Evolutionary conservation across 169 alveolate genomes (phyloP).

Genomic region (Plasmodium vinckei): DNA sequence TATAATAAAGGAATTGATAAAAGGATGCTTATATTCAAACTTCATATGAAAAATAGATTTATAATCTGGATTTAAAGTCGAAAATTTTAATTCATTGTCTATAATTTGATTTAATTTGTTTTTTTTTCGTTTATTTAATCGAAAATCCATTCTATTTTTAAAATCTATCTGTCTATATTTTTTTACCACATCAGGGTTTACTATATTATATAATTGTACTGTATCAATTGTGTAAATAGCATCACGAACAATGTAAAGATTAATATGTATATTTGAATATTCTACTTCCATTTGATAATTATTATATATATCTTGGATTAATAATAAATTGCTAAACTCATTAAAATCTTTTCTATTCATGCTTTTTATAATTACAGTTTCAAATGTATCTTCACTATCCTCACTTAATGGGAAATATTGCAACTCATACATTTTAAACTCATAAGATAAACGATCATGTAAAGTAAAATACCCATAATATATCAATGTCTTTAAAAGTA

Average conservation of each 20-base stretch:
- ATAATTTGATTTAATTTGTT: too few relatives aligned
- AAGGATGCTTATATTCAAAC: constrained; percentile 9
- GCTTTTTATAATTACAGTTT: constrained; percentile 24
- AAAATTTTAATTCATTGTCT: too few relatives aligned
- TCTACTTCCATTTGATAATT: constrained; percentile 13
- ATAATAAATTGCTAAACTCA: constrained; percentile 45
- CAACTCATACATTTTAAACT: constrained; percentile 54
- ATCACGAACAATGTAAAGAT: constrained; percentile 22
- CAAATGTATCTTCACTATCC: constrained; percentile 47
- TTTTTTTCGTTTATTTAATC: constrained; percentile 19
- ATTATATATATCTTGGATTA: constrained; percentile 48
- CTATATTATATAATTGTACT: not conserved
- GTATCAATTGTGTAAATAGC: constrained; percentile 3
- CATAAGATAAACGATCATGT: constrained; percentile 61
- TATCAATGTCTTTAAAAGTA: constrained; percentile 27
- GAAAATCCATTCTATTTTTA: constrained; percentile 21
- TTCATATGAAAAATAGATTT: not conserved
- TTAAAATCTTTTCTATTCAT: constrained; percentile 24
- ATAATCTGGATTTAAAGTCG: constrained; percentile 1
- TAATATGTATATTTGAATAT: constrained; percentile 21
- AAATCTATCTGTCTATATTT: constrained; percentile 4
- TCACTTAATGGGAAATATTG: constrained; percentile 40
- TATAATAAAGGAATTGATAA: constrained; percentile 17
- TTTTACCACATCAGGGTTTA: not conserved
- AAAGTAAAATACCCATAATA: constrained; percentile 51